Evolutionary conservation across 2,329 filamentous ascomycete species (phyloP).

Genomic region (Orbilia blumenaviensis): DNA sequence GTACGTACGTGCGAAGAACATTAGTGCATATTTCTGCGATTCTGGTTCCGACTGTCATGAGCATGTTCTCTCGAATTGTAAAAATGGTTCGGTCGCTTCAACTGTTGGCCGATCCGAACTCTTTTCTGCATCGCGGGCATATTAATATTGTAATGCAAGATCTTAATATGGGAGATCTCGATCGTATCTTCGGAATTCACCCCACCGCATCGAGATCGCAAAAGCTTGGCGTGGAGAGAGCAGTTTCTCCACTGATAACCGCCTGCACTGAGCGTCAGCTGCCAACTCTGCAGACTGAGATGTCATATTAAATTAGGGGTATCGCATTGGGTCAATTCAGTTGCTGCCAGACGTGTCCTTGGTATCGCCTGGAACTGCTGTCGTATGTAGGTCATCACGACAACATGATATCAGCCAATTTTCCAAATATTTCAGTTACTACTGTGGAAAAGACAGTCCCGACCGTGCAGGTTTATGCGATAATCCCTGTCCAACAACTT

Average conservation of each 20-base stretch:
- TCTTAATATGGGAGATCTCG: too few relatives aligned
- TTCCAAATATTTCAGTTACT: neutral
- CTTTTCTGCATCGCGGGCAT: too few relatives aligned
- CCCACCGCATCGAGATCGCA: neutral
- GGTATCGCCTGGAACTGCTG: neutral
- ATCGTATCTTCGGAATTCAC: neutral
- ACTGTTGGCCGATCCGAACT: too few relatives aligned
- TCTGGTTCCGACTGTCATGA: too few relatives aligned
- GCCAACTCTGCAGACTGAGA: neutral
- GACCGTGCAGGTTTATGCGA: conserved; percentile 13
- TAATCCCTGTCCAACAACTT: neutral
- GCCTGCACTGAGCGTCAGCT: too few relatives aligned
- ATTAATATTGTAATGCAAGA: conserved; percentile 8
- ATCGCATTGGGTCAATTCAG: too few relatives aligned
- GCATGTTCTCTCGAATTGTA: too few relatives aligned
- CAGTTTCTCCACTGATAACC: too few relatives aligned
- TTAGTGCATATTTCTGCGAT: too few relatives aligned
- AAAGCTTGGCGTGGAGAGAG: neutral
- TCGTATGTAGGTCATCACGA: neutral
- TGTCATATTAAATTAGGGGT: too few relatives aligned
- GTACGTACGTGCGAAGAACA: too few relatives aligned
- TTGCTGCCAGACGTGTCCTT: neutral
- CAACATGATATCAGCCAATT: neutral
- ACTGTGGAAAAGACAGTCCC: neutral
- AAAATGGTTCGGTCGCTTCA: too few relatives aligned